These are phyloP conservation scores for Xylaria castorea DNA, from an alignment of 495 filamentous ascomycete genomes.

Conservation along the genomic window DNA sequence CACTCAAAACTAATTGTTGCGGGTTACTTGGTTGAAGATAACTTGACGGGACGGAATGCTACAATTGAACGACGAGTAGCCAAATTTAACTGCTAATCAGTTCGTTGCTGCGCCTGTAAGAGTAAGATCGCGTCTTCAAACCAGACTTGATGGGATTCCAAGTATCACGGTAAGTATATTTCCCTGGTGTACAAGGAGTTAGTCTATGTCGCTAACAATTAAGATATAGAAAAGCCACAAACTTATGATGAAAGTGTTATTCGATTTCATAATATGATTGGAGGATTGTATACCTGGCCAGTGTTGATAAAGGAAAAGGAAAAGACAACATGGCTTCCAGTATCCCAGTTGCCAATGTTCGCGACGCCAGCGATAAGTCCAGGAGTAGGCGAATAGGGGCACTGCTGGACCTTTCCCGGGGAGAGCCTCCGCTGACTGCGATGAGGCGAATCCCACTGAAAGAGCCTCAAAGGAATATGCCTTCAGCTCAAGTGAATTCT, in stretches of 20 bases:
- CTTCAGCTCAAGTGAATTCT: not conserved
- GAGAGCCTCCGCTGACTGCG: slow-evolving; percentile 10
- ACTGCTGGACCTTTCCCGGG: slow-evolving; percentile 27
- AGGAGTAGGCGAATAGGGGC: slow-evolving; percentile 24
- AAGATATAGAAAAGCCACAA: not conserved
- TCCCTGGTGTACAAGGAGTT: not conserved
- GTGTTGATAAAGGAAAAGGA: slow-evolving; percentile 26
- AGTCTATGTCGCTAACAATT: not conserved
- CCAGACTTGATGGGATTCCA: not conserved
- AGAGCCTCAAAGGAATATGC: slow-evolving; percentile 5
- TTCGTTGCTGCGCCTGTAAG: not conserved
- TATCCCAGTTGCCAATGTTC: slow-evolving; percentile 20
- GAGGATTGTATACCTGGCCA: slow-evolving; percentile 20
- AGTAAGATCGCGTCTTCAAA: not conserved
- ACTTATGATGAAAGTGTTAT: slow-evolving; percentile 6
- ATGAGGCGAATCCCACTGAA: slow-evolving; percentile 11
- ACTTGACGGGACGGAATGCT: not conserved
- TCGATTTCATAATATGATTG: slow-evolving; percentile 18
- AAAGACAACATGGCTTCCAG: slow-evolving; percentile 28
- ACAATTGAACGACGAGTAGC: not conserved
- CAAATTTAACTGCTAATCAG: not conserved
- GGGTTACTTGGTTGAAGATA: not conserved
- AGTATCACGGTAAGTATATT: slow-evolving; percentile 8
- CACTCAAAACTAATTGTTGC: not conserved
- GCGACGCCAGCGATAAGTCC: slow-evolving; percentile 9